phyloP scores from a whole-genome alignment of 306 rosid genomes.

The Quercus dentata region DNA sequence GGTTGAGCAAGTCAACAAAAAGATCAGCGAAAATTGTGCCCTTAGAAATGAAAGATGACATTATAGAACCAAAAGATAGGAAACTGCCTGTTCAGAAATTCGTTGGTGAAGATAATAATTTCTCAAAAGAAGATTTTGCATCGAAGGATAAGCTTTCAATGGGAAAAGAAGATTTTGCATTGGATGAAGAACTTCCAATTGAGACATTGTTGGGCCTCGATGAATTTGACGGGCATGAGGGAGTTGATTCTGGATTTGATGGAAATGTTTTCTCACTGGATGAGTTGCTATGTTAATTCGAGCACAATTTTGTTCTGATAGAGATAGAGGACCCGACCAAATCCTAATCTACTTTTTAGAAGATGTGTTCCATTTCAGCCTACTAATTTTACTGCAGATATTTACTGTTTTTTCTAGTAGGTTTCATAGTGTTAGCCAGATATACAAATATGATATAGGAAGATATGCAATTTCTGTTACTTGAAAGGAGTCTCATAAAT shows the following conservation, averaged over 20 bases:
- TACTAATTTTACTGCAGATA: not conserved
- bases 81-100: not conserved
- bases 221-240: conserved; percentile 58
- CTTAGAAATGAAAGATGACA: not conserved
- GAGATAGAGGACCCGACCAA: not conserved
- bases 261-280: conserved; percentile 24
- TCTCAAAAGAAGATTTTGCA: conserved; percentile 1
- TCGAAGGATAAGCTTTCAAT: conserved; percentile 10
- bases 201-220: conserved; percentile 53
- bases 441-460: not conserved
- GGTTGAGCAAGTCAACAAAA: conserved; percentile 20
- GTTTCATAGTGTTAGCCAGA: not conserved
- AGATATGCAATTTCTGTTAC: not conserved
- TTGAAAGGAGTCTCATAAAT: not conserved
- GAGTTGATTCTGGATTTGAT: conserved; percentile 39
- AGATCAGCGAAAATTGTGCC: conserved; percentile 12
- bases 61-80: not conserved
- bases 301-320: not conserved
- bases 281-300: conserved; percentile 12
- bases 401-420: not conserved
- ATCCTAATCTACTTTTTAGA: too few species aligned
- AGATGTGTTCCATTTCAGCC: too few species aligned
- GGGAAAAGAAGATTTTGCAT: conserved; percentile 20
- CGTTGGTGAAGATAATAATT: not conserved
- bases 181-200: conserved; percentile 30